These are phyloP conservation scores for Bruguiera gymnorhiza DNA, from an alignment of 345 rosid genomes.

Conservation along the genomic window DNA sequence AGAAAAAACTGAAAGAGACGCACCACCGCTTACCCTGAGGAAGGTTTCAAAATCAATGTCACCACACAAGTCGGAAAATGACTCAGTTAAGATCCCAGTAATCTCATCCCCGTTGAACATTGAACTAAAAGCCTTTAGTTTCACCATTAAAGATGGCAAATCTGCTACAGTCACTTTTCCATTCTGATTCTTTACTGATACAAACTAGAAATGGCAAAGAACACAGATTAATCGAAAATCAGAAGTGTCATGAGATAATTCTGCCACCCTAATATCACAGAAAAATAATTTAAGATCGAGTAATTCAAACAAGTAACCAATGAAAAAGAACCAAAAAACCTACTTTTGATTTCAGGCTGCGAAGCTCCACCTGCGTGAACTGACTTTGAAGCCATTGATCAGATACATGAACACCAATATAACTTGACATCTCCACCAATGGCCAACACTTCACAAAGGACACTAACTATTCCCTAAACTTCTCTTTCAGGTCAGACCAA, in stretches of 20 bases:
- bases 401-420: conserved; percentile 60
- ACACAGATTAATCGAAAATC: background rate
- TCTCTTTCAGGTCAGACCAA: conserved; percentile 9
- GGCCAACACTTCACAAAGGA: conserved; percentile 8
- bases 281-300: background rate
- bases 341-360: conserved; percentile 75
- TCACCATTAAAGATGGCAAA: conserved; percentile 60
- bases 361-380: conserved; percentile 73
- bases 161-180: conserved; percentile 57
- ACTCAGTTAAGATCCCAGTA: conserved; percentile 40
- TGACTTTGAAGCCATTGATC: conserved; percentile 19
- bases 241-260: background rate
- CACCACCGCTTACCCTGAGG: conserved; percentile 55
- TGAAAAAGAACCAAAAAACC: conserved; percentile 18
- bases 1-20: background rate
- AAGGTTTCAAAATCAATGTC: conserved; percentile 77
- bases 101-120: conserved; percentile 64
- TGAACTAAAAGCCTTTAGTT: conserved; percentile 55
- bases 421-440: conserved; percentile 61
- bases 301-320: conserved; percentile 4
- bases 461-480: conserved; percentile 9
- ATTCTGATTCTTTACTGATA: conserved; percentile 50
- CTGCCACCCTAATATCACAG: background rate
- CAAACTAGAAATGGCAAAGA: conserved; percentile 44
- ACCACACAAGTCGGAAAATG: conserved; percentile 31